Percentiles rank a stretch among this genome's conserved stretches.
These are phyloP conservation scores for Apophysomyces trapeziformis DNA, from an alignment of 371 early-diverging fungal species.

Conservation along the genomic window DNA sequence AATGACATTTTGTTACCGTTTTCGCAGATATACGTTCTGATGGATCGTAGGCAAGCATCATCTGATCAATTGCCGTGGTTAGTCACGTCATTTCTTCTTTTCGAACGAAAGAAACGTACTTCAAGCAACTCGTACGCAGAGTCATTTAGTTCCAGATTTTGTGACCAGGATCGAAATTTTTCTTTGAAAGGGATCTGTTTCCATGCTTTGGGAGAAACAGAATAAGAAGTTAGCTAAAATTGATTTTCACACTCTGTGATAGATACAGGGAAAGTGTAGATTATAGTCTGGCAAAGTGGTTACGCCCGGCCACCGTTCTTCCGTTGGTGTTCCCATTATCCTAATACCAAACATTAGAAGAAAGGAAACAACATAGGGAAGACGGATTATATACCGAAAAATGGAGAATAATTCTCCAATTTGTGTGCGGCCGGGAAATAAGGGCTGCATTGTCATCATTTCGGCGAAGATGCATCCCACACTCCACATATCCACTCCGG, in stretches of 20 bases:
- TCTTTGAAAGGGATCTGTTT: slow-evolving; percentile 4
- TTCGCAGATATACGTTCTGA: slow-evolving; percentile 4
- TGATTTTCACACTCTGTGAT: neutral
- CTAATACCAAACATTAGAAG: neutral
- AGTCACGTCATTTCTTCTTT: neutral
- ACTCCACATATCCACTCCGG: slow-evolving; percentile 84
- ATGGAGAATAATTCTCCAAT: slow-evolving; percentile 97
- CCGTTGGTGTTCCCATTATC: slow-evolving; percentile 90
- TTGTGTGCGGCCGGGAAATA: slow-evolving; percentile 97
- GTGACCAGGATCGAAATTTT: slow-evolving; percentile 1
- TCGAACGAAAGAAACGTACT: neutral
- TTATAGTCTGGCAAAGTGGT: slow-evolving; percentile 84
- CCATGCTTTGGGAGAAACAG: neutral
- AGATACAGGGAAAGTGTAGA: slow-evolving; percentile 51
- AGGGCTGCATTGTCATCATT: slow-evolving; percentile 82
- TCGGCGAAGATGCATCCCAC: slow-evolving; percentile 91
- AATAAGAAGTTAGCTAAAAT: neutral
- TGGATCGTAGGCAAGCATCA: slow-evolving; percentile 3
- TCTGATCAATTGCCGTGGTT: neutral
- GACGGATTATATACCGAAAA: slow-evolving; percentile 57
- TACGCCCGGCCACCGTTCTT: slow-evolving; percentile 87
- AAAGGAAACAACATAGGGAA: neutral
- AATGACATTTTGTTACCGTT: neutral
- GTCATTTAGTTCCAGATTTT: neutral
- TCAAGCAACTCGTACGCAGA: slow-evolving; percentile 2